These are phyloP conservation scores for Cutaneotrichosporon sp. DNA, from an alignment of 1,284 basidiomycete species.

Conservation along the genomic window DNA sequence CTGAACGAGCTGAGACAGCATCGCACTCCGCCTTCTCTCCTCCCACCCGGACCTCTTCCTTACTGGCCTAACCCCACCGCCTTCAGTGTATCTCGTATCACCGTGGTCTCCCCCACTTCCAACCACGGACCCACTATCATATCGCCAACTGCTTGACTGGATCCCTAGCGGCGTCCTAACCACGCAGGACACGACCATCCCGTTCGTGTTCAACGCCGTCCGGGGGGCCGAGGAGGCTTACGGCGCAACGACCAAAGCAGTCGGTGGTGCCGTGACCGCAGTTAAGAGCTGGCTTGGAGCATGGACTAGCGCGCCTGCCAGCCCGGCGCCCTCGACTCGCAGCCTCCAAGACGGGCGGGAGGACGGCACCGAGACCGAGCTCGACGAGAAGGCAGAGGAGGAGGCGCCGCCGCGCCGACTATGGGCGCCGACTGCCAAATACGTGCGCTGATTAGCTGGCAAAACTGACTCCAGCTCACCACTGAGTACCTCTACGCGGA, in stretches of 20 bases:
- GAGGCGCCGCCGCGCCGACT: constrained; percentile 18
- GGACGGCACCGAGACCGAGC: constrained; percentile 1
- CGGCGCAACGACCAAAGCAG: constrained; percentile 15
- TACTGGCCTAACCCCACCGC: constrained; percentile 34
- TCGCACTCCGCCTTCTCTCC: constrained; percentile 42
- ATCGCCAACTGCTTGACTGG: constrained; percentile 44
- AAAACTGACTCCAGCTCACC: constrained; percentile 26
- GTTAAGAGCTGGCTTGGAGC: constrained; percentile 20
- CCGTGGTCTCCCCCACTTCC: constrained; percentile 49
- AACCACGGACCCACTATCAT: constrained; percentile 36
- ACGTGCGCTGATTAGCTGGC: constrained; percentile 7
- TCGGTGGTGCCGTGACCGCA: constrained; percentile 16
- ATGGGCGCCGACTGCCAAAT: constrained; percentile 30
- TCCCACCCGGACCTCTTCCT: constrained; percentile 34
- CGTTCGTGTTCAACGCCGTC: constrained; percentile 22
- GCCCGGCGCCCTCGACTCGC: background rate
- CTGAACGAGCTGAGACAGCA: constrained; percentile 24
- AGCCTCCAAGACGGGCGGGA: constrained; percentile 1
- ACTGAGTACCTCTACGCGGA: constrained; percentile 44
- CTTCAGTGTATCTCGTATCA: constrained; percentile 41
- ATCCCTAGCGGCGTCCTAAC: constrained; percentile 45
- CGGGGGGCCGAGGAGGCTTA: constrained; percentile 19
- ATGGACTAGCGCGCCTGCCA: background rate
- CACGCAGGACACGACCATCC: constrained; percentile 39
- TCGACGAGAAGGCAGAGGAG: constrained; percentile 3